Evolutionary conservation across 306 rosid species (phyloP).

Genomic region (Acmispon strigosus): DNA sequence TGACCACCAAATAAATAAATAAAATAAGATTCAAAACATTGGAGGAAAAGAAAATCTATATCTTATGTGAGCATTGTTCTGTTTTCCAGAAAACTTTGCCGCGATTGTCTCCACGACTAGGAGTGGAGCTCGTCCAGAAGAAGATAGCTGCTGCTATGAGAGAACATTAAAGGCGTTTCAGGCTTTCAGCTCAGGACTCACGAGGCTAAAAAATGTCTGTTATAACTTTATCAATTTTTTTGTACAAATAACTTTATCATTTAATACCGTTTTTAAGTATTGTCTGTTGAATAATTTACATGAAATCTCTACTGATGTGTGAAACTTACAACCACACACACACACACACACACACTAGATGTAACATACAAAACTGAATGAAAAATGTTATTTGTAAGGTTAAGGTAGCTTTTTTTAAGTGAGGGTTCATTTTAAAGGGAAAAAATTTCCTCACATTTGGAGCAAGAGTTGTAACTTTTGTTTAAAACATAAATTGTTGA

Average conservation of each 20-base stretch:
- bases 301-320: not conserved
- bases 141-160: constrained; percentile 68
- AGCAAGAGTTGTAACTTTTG: too few relatives aligned
- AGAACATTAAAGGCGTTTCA: constrained; percentile 21
- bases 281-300: not conserved
- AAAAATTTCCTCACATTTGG: too few relatives aligned
- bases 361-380: not conserved
- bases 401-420: not conserved
- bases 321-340: not conserved
- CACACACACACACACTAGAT: not conserved
- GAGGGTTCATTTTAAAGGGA: not conserved
- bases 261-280: not conserved
- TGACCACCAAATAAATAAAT: not conserved
- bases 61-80: constrained; percentile 16
- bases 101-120: constrained; percentile 79
- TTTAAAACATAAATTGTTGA: too few relatives aligned
- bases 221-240: not conserved
- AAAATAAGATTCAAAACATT: not conserved
- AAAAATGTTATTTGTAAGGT: not conserved
- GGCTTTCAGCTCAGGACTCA: not conserved
- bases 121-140: constrained; percentile 80
- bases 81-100: constrained; percentile 63
- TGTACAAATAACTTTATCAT: not conserved
- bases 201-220: constrained; percentile 3
- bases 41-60: not conserved